Percentiles rank a stretch among this genome's conserved stretches.
These are phyloP conservation scores for Olyra latifolia DNA, from an alignment of 176 grass and related monocot genomes.

Conservation along the genomic window DNA sequence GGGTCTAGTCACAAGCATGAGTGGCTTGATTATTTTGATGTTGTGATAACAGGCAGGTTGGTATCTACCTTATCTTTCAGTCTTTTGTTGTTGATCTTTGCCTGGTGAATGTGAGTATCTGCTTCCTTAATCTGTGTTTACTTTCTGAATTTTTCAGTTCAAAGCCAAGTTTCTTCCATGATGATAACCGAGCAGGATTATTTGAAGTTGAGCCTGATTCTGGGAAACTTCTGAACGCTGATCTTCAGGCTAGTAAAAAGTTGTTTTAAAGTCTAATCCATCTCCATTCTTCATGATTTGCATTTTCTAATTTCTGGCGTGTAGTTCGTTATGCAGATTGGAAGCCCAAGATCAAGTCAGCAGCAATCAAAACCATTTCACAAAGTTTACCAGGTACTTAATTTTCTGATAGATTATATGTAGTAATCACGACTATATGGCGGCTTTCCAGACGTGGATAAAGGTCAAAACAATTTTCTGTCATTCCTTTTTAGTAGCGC, in stretches of 20 bases:
- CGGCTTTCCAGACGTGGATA: neutral
- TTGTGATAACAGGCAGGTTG: conserved; percentile 95
- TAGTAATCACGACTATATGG: neutral
- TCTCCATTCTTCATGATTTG: conserved; percentile 16
- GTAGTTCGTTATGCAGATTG: conserved; percentile 50
- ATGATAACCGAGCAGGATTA: conserved; percentile 80
- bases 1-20: conserved; percentile 52
- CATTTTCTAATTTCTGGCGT: conserved; percentile 36
- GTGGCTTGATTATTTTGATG: conserved; percentile 95
- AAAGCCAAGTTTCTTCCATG: conserved; percentile 95
- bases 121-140: conserved; percentile 6
- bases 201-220: conserved; percentile 99
- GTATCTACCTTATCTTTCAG: conserved; percentile 21
- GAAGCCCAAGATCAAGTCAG: conserved; percentile 60
- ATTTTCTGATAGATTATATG: neutral
- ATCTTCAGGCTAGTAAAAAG: conserved; percentile 75
- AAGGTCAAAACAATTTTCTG: neutral
- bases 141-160: conserved; percentile 54
- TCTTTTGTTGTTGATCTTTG: conserved; percentile 19
- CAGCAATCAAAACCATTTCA: conserved; percentile 43
- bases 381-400: conserved; percentile 91
- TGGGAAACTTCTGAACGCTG: conserved; percentile 95
- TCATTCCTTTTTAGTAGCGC: neutral
- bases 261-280: neutral
- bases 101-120: conserved; percentile 13